Percentiles rank a stretch among this genome's conserved stretches.
Evolutionary conservation across 441 rosid species (phyloP).

Genomic region (Populus hybrid): DNA sequence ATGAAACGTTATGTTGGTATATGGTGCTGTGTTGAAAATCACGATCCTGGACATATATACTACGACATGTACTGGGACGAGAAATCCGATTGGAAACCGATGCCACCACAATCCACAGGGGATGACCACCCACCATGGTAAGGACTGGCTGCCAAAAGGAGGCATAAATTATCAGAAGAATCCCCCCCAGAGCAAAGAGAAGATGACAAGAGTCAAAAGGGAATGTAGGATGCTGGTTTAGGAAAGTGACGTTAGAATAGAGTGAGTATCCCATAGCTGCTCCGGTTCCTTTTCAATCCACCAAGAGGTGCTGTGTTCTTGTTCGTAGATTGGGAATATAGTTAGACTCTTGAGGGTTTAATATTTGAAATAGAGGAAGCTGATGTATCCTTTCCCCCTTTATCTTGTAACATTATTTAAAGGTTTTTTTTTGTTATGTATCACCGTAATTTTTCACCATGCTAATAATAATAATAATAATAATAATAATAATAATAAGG

Average conservation of each 20-base stretch:
- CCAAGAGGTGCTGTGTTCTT: not conserved
- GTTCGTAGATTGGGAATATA: not conserved
- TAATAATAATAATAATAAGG: not conserved
- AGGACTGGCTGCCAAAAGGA: conserved; percentile 17
- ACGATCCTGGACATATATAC: conserved; percentile 81
- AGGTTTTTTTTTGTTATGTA: not conserved
- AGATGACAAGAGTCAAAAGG: not conserved
- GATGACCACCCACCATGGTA: conserved; percentile 90
- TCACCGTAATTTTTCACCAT: not conserved
- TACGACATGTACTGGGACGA: conserved; percentile 99
- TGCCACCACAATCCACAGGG: conserved; percentile 65
- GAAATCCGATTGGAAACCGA: conserved; percentile 89
- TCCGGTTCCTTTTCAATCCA: not conserved
- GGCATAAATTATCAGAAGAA: not conserved
- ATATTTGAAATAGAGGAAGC: not conserved
- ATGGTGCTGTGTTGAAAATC: conserved; percentile 90
- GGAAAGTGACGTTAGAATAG: not conserved
- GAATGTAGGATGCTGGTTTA: not conserved
- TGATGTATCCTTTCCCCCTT: not conserved
- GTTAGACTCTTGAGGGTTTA: not conserved
- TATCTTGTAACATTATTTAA: not conserved
- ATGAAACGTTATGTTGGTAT: conserved; percentile 83
- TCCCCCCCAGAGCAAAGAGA: not conserved
- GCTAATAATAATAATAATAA: not conserved
- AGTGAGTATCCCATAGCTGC: not conserved